phyloP scores from a whole-genome alignment of 371 early-diverging fungal species.

The Rhizopus microsporus region DNA sequence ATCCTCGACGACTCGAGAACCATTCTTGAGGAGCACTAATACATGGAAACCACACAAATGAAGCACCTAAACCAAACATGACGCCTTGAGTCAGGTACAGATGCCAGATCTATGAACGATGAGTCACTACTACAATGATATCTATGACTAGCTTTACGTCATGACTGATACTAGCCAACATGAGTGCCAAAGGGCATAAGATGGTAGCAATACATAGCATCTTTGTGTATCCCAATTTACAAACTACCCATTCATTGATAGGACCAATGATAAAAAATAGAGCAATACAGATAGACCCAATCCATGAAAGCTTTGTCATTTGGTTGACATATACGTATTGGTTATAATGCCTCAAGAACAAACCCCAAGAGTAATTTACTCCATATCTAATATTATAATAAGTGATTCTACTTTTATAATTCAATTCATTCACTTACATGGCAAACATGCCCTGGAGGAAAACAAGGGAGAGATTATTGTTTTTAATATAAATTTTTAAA shows the following conservation, averaged over 20 bases:
- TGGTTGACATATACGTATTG: conserved; percentile 30
- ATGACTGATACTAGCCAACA: conserved; percentile 63
- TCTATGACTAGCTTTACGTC: conserved; percentile 20
- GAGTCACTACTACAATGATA: background rate
- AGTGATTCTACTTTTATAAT: background rate
- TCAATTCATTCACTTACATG: conserved; percentile 22
- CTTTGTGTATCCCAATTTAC: conserved; percentile 53
- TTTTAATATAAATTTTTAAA: background rate
- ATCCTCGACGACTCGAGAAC: conserved; percentile 66
- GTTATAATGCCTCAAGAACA: conserved; percentile 34
- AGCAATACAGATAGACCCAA: conserved; percentile 42
- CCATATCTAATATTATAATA: conserved; percentile 31
- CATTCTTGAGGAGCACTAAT: conserved; percentile 70
- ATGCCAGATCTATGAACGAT: conserved; percentile 54
- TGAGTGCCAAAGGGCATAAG: conserved; percentile 55
- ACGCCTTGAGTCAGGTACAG: conserved; percentile 71
- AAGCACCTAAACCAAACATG: conserved; percentile 68
- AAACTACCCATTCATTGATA: conserved; percentile 47
- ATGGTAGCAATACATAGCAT: conserved; percentile 53
- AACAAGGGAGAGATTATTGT: too few relatives aligned
- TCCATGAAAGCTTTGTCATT: conserved; percentile 39
- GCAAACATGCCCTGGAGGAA: conserved; percentile 35
- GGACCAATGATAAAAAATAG: conserved; percentile 43
- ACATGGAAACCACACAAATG: conserved; percentile 70
- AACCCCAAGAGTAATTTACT: conserved; percentile 45